Conservation (phyloP, 2,329 filamentous ascomycete genomes). For the Lachnellula occidentalis region DNA sequence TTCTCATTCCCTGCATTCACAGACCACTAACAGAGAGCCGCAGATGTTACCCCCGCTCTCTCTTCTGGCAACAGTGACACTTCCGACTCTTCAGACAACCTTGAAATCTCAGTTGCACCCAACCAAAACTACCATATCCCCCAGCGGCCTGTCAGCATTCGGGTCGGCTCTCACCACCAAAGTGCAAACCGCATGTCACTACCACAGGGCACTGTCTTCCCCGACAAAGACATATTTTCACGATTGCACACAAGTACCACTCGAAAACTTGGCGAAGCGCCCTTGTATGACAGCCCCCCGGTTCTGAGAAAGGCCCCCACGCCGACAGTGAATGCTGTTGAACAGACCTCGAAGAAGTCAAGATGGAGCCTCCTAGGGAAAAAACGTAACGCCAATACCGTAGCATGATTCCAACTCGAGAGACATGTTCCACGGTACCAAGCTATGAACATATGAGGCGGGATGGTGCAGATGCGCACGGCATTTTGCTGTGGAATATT, state of each 20-base stretch:
- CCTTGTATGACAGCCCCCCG: constrained; percentile 19
- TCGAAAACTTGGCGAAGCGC: constrained; percentile 31
- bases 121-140: constrained; percentile 1
- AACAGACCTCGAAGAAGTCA: constrained; percentile 20
- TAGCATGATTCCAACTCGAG: constrained; percentile 6
- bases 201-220: constrained; percentile 22
- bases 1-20: background rate
- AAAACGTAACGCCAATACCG: constrained; percentile 15
- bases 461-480: too few relatives aligned
- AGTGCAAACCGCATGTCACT: constrained; percentile 8
- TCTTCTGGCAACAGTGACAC: constrained; percentile 24
- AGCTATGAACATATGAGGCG: too few relatives aligned
- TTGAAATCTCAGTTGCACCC: constrained; percentile 18
- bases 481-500: too few relatives aligned
- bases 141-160: constrained; percentile 1
- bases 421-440: background rate
- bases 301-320: constrained; percentile 5
- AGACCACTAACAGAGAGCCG: constrained; percentile 13
- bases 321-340: constrained; percentile 1
- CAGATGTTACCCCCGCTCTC: constrained; percentile 24
- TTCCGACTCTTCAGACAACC: constrained; percentile 23
- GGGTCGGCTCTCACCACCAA: background rate
- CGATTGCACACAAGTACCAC: constrained; percentile 29
- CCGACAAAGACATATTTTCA: constrained; percentile 27
- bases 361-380: constrained; percentile 26